Evolutionary conservation across 1,284 basidiomycete genomes (phyloP), one percentile per base, ranked within the genome.

Genomic region (Apiotrichum gamsii): DNA sequence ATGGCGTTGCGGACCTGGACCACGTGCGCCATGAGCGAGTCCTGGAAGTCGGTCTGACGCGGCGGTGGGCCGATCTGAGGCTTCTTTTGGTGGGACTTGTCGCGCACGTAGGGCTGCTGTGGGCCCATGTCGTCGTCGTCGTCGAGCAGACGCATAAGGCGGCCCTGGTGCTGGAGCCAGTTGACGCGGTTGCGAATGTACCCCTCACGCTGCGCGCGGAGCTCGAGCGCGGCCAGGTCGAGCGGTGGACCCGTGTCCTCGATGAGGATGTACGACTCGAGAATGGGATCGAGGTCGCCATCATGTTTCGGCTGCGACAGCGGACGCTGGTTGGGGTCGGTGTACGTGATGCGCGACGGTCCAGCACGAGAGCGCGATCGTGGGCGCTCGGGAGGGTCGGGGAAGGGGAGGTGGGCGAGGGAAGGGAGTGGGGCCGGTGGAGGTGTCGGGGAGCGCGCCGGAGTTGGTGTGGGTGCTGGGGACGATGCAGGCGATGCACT

Each of bases 321-420:
- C 2, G 85, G 83, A 13, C 75, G 74, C 65, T 93, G 89, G 14
- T 60, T 62, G 0, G 85, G 87, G 60, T 83, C 78, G 1, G 87
- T 80, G 48, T 83, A 78, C 2, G 72, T 65, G 16, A 62, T 45
- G 5, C 19, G 39, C n/a, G 85, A 80, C 29, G 86, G 79, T 30
- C 88, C 77, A 40, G 78, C 80, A 40, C 86, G 73, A n/a, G n/a
- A n/a, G 40, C 85, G 80, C 60, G 79, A 82, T 41, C 82, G 72
- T 16, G 55, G 49, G 1, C 67, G 60, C 62, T 6, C 62, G 52
- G 58, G 69, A 25, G 57, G 65, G 19, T 58, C 61, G 14, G 54
- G 55, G 46, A 65, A 63, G 33, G 57, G 60, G 38, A 61, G 54
- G 46, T 64, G 62, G 15, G 61, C 66, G 37, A 65, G 61, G 23